These are phyloP conservation scores for Ottelia alismoides DNA, from an alignment of 106 monocot species.

Conservation along the genomic window DNA sequence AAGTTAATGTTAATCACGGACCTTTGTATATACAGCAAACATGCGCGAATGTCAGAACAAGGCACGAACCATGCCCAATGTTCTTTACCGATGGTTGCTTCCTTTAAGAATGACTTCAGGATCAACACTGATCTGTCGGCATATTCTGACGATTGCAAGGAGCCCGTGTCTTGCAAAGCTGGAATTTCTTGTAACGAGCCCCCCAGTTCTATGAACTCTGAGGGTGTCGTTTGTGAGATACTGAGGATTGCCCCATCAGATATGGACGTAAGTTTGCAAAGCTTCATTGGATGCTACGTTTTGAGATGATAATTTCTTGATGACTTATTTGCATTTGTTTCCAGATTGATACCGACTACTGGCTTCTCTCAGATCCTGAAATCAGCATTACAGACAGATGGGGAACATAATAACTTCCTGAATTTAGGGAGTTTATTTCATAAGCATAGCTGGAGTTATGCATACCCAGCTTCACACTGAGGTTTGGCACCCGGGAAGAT, in stretches of 20 bases:
- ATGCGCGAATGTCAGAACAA: slow-evolving; percentile 19
- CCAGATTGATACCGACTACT: slow-evolving; percentile 73
- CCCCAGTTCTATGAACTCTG: slow-evolving; percentile 15
- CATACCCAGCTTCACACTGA: no score
- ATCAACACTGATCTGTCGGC: background rate
- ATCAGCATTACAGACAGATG: slow-evolving; percentile 45
- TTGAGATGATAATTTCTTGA: background rate
- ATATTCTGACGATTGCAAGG: slow-evolving; percentile 2
- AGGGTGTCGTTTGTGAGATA: slow-evolving; percentile 20
- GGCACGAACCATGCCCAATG: slow-evolving; percentile 16
- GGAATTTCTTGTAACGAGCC: slow-evolving; percentile 2
- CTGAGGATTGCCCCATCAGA: slow-evolving; percentile 47
- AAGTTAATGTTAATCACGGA: background rate
- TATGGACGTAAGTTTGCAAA: slow-evolving; percentile 32
- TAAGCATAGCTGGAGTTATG: no score
- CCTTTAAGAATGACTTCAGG: slow-evolving; percentile 1
- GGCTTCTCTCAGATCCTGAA: slow-evolving; percentile 45
- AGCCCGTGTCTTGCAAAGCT: background rate
- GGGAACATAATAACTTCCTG: slow-evolving; percentile 37
- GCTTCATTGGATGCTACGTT: background rate
- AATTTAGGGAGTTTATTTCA: no score
- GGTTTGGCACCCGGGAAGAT: no score
- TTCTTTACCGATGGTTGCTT: slow-evolving; percentile 3
- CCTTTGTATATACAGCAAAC: slow-evolving; percentile 18
- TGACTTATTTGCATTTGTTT: background rate